Base-by-base conservation (phyloP, 116 monocot species). In the Zostera marina region DNA sequence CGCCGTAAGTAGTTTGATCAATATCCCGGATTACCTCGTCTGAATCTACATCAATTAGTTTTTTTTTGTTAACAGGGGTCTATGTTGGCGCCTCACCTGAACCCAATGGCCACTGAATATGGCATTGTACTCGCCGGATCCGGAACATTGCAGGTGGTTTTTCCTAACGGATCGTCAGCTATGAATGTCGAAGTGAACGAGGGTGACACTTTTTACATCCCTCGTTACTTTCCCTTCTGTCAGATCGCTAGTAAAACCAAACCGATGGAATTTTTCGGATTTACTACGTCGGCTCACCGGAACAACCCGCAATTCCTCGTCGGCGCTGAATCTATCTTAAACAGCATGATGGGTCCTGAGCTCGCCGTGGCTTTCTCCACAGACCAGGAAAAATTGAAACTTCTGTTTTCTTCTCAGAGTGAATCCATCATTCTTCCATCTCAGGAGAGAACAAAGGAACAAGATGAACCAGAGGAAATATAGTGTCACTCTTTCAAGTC, bases 51-150 rank as follows among this genome's bases (percentile, higher is more conserved):
- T n/a, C n/a, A n/a, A n/a, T n/a, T n/a, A n/a, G n/a, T n/a, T n/a
- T n/a, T n/a, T n/a, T n/a, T n/a, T n/a, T n/a, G n/a, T n/a, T n/a
- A n/a, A 48, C 65, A 81, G 85, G 96, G 89, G 9, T 80, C 96
- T 20, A 96, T 96, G 96, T 32, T 96, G 61, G 80, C 89, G 13
- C 96, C 94, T 15, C 96, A 89, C 41, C 61, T 96, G 46, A 96
- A 89, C 62, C 85, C 89, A 2, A 66, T 15, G 42, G 96, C 96
- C 32, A 78, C 88, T 9, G 96, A 96, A 74, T 89, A 80, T 47
- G 85, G 85, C 1, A 47, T 89, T 5, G 80, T 96, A 51, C 60
- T 89, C 0, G 11, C 52, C 7, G 96, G 96, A 7, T 17, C 59
- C 0, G 94, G 94, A 9, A 69, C 52, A 26, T 54, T 96, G 41